phyloP scores from a whole-genome alignment of 768 basidiomycete genomes.

The Boletellus ananiceps region DNA sequence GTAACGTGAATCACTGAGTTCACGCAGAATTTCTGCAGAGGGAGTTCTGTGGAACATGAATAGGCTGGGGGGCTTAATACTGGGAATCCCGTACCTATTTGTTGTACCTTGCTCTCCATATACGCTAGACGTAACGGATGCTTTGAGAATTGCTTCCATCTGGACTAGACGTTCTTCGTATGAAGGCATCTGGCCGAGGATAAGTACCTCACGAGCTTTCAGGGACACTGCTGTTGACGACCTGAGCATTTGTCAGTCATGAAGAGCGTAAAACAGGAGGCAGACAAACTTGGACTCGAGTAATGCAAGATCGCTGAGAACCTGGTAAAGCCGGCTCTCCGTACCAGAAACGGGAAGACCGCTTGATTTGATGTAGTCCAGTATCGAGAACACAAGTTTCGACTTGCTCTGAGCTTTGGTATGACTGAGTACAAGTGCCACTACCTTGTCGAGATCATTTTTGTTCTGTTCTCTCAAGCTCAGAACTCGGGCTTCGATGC shows the following conservation, averaged over 20 bases:
- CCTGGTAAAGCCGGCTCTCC: constrained; percentile 70
- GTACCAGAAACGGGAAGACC: constrained; percentile 69
- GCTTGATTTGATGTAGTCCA: constrained; percentile 86
- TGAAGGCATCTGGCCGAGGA: constrained; percentile 93
- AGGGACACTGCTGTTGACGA: constrained; percentile 89
- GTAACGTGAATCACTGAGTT: constrained; percentile 93
- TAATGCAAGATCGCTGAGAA: constrained; percentile 75
- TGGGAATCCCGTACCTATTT: constrained; percentile 44
- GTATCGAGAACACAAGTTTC: constrained; percentile 77
- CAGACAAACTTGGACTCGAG: constrained; percentile 79
- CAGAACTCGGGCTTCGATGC: constrained; percentile 89
- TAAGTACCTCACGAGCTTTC: constrained; percentile 96
- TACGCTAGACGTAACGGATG: constrained; percentile 79
- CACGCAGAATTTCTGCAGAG: constrained; percentile 80
- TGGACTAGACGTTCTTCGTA: constrained; percentile 91
- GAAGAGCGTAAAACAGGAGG: background rate
- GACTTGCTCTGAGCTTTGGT: constrained; percentile 93
- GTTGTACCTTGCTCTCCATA: constrained; percentile 80
- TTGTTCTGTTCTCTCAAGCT: constrained; percentile 89
- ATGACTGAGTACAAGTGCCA: constrained; percentile 85
- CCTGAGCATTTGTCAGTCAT: constrained; percentile 35
- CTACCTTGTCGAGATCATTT: constrained; percentile 86
- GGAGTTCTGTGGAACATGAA: constrained; percentile 53
- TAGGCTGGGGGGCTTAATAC: background rate
- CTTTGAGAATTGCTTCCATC: constrained; percentile 91